These are phyloP conservation scores for Heterobasidion irregulare DNA, from an alignment of 1,284 basidiomycete genomes.

Conservation along the genomic window DNA sequence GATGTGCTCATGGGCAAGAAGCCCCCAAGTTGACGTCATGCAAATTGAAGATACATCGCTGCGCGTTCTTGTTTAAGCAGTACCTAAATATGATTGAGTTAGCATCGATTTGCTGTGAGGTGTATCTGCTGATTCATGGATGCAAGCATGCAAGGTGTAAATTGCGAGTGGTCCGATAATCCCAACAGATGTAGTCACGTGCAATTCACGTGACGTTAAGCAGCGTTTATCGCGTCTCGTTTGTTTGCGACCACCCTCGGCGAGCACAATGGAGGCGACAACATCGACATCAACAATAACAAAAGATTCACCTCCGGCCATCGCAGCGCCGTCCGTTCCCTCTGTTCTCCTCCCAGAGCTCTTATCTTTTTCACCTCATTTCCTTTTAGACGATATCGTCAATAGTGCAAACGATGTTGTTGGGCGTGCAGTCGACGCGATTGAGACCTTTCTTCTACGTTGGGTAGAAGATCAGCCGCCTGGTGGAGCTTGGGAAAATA, in stretches of 20 bases:
- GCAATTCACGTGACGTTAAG: neutral
- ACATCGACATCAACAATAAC: neutral
- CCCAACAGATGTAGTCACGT: neutral
- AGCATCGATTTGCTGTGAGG: no score
- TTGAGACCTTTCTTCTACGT: conserved; percentile 63
- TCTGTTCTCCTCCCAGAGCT: conserved; percentile 55
- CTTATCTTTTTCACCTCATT: conserved; percentile 59
- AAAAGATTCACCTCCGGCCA: neutral
- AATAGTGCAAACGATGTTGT: conserved; percentile 63
- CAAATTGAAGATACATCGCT: no score
- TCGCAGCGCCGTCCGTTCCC: conserved; percentile 22
- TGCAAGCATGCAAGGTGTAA: no score
- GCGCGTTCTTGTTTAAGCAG: no score
- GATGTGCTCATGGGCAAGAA: no score
- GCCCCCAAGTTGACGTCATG: no score
- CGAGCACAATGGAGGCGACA: neutral
- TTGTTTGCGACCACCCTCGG: neutral
- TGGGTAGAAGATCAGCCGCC: conserved; percentile 51
- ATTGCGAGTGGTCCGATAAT: no score
- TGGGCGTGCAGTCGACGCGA: conserved; percentile 61
- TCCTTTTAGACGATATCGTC: conserved; percentile 61
- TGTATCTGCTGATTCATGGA: no score
- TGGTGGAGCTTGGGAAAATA: conserved; percentile 36
- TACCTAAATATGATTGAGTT: no score
- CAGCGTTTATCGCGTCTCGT: neutral